Percentiles rank a stretch among this genome's conserved stretches.
phyloP scores from a whole-genome alignment of 2,329 filamentous ascomycete species.

The Karstenula rhodostoma region DNA sequence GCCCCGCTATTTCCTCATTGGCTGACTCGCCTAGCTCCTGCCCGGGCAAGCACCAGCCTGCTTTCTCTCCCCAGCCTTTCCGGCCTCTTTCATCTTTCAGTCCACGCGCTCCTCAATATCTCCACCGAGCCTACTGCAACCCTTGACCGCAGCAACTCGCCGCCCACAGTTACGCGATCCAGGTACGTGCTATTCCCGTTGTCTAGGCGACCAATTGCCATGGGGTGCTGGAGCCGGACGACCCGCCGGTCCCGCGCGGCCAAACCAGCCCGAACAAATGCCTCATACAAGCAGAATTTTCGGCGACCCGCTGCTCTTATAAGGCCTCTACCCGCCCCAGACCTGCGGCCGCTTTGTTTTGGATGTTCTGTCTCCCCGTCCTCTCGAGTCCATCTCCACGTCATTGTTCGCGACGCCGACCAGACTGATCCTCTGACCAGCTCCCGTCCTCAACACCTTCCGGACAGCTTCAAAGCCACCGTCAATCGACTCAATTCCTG shows the following conservation, averaged over 20 bases:
- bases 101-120: slow-evolving; percentile 10
- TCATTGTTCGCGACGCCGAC: slow-evolving; percentile 35
- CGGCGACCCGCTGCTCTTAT: slow-evolving; percentile 39
- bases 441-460: slow-evolving; percentile 35
- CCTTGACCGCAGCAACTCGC: slow-evolving; percentile 5
- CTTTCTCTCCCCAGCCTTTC: slow-evolving; percentile 7
- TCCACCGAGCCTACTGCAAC: slow-evolving; percentile 8
- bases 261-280: slow-evolving; percentile 44
- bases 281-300: slow-evolving; percentile 48
- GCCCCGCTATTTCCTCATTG: slow-evolving; percentile 11
- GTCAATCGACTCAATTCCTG: slow-evolving; percentile 24
- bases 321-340: slow-evolving; percentile 33
- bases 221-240: slow-evolving; percentile 35
- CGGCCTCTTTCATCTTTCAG: not conserved
- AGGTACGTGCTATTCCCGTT: slow-evolving; percentile 41
- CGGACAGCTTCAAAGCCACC: slow-evolving; percentile 31
- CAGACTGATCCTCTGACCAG: slow-evolving; percentile 43
- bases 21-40: slow-evolving; percentile 10
- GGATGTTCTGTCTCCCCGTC: slow-evolving; percentile 40
- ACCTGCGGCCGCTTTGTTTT: slow-evolving; percentile 29
- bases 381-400: slow-evolving; percentile 32
- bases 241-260: slow-evolving; percentile 40
- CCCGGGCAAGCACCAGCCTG: slow-evolving; percentile 12
- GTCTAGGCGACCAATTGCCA: slow-evolving; percentile 32
- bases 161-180: slow-evolving; percentile 11